Base-by-base conservation (phyloP, 2,329 filamentous ascomycete genomes). In the Leptographium flavum region DNA sequence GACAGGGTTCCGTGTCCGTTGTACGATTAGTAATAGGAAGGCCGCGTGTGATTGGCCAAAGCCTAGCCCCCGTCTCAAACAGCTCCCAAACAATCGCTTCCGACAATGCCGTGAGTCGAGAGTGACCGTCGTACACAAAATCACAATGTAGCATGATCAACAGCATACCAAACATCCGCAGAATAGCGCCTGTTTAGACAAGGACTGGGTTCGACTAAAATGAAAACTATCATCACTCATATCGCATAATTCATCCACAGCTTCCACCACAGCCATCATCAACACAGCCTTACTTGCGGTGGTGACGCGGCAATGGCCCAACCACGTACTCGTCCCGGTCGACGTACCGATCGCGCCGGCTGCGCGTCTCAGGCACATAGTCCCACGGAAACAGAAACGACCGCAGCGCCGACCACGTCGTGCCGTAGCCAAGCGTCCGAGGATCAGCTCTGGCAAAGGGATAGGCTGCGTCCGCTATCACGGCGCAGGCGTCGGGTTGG, bases 311-410 rank as follows among this genome's bases (percentile, higher is more conserved):
- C 21, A 28, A 43, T 14, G 45, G 40, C 13, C 47, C 48, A 14
- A 50, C 46, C 1, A 46, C 38, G n/a, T 53, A 53, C 43, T 53
- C 52, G 21, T 53, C 52, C 2, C 50, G 47, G 38, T 53, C 45
- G 6, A 15, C 35, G 41, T 53, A 53, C 14, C 46, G 44, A 43
- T 53, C 52, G n/a, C 38, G 41, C 17, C 49, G 47, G 23, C 21
- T 27, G 22, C 46, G 49, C 8, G 48, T 50, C 14, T 35, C 48
- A 3, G 41, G 30, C 19, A 52, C 19, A 27, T 48, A 47, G 42
- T 52, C 51, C 51, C 51, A 53, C 1, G 50, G 47, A 5, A 44
- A 52, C n/a, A 53, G 45, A 11, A 51, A 47, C 3, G 52, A 47
- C 1, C 52, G 52, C 21, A 53, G 47, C 11, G 45, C 46, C 30